Percentiles rank a stretch among this genome's conserved stretches.
Evolutionary conservation across 192 early-diverging fungal species (phyloP).

Genomic region (Oehlia diaphana): DNA sequence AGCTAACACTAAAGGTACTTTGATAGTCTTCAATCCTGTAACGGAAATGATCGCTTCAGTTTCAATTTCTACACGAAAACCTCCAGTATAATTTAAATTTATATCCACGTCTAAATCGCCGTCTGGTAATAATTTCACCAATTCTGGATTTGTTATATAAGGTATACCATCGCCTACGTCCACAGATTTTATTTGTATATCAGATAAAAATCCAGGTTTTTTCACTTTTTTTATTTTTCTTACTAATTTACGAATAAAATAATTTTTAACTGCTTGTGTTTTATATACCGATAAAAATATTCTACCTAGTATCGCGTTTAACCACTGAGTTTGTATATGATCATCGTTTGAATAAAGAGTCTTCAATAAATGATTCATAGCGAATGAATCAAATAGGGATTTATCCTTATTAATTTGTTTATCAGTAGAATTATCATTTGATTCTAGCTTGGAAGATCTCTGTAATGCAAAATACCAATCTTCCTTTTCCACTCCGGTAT

Average conservation of each 20-base stretch:
- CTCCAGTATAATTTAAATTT: conserved; percentile 79
- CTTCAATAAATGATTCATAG: conserved; percentile 38
- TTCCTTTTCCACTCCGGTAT: conserved; percentile 77
- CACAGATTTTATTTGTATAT: conserved; percentile 79
- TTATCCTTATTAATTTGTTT: conserved; percentile 41
- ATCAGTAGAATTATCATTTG: conserved; percentile 17
- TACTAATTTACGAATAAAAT: conserved; percentile 67
- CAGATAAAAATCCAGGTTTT: conserved; percentile 73
- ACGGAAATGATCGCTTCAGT: conserved; percentile 51
- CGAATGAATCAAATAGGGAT: conserved; percentile 38
- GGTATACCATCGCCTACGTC: conserved; percentile 79
- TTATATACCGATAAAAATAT: conserved; percentile 77
- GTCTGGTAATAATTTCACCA: conserved; percentile 62
- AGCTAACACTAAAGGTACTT: conserved; percentile 77
- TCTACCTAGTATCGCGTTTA: conserved; percentile 81
- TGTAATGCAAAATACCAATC: conserved; percentile 84
- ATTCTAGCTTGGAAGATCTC: conserved; percentile 51
- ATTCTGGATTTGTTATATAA: conserved; percentile 72
- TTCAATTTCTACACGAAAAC: conserved; percentile 74
- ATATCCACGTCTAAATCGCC: conserved; percentile 79
- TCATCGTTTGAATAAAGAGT: conserved; percentile 54
- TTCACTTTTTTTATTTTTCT: conserved; percentile 68
- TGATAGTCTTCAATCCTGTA: conserved; percentile 50
- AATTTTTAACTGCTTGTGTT: conserved; percentile 59
- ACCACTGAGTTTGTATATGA: conserved; percentile 61